Percentiles rank a stretch among this genome's conserved stretches.
Conservation (phyloP, 306 rosid species). For the Trichosanthes cucumerina region DNA sequence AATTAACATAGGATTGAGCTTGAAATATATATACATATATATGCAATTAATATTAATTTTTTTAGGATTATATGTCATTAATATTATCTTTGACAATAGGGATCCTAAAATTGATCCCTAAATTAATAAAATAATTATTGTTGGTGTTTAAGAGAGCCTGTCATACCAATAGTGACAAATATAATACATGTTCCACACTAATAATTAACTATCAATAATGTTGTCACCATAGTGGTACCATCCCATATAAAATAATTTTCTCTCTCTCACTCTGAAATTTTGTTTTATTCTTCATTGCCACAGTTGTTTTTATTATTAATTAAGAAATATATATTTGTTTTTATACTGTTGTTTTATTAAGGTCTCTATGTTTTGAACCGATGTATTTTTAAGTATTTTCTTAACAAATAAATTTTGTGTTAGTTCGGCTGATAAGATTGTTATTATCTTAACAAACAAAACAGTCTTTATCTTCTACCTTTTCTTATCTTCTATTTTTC, state of each 20-base stretch:
- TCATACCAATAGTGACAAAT: neutral
- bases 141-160: neutral
- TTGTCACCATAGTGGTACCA: neutral
- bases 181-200: neutral
- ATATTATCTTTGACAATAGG: neutral
- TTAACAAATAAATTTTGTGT: too few species aligned
- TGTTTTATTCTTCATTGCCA: neutral
- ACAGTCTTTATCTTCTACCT: neutral
- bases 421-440: too few species aligned
- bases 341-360: neutral
- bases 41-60: too few species aligned
- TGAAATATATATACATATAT: neutral
- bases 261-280: neutral
- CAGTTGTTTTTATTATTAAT: too few species aligned
- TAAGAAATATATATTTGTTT: neutral
- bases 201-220: neutral
- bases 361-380: too few species aligned
- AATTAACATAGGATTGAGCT: too few species aligned
- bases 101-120: neutral
- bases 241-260: neutral
- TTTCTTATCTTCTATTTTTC: neutral
- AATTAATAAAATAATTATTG: neutral
- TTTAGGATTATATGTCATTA: neutral
- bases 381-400: too few species aligned
- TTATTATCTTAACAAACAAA: too few species aligned